A percentile compares a stretch with the other conserved stretches of the same genome.
Conservation (phyloP, 805 yeast species). For the Candida boleticola region DNA sequence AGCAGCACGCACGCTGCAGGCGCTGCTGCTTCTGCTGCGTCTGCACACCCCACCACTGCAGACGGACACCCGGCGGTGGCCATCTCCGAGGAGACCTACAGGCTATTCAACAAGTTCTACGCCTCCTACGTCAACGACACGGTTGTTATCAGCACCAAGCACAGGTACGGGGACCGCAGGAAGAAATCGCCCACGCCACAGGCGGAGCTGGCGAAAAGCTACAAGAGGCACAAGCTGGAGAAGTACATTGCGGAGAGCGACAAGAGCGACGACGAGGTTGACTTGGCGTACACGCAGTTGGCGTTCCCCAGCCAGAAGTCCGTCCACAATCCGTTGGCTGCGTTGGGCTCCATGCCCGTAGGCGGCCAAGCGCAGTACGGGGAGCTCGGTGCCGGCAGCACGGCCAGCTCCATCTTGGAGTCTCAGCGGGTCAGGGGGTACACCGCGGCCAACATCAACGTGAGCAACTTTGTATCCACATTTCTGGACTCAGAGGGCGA, state of each 20-base stretch:
- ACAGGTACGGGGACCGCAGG: conserved; percentile 1
- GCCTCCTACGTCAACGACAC: conserved; percentile 12
- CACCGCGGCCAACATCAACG: too few relatives aligned
- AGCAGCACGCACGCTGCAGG: too few relatives aligned
- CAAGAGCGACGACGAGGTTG: conserved; percentile 1
- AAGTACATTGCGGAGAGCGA: conserved; percentile 7
- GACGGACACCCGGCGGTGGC: conserved; percentile 1
- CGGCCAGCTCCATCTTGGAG: too few relatives aligned
- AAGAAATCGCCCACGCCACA: background rate
- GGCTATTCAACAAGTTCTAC: conserved; percentile 12
- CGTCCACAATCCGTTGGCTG: too few relatives aligned
- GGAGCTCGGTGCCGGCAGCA: too few relatives aligned
- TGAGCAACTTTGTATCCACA: background rate
- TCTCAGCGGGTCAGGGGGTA: too few relatives aligned
- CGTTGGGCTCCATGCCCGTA: too few relatives aligned
- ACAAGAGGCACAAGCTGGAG: conserved; percentile 7
- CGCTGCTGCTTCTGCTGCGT: too few relatives aligned
- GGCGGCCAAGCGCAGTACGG: too few relatives aligned
- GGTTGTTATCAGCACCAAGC: conserved; percentile 6
- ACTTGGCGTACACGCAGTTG: background rate
- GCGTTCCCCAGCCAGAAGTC: background rate
- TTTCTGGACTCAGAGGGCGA: conserved; percentile 6
- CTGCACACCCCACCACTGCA: background rate
- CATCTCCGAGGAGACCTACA: conserved; percentile 6
- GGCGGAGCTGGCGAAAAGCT: background rate